Conservation (phyloP, 2,329 filamentous ascomycete species). For the Pseudofabraea citricarpa region DNA sequence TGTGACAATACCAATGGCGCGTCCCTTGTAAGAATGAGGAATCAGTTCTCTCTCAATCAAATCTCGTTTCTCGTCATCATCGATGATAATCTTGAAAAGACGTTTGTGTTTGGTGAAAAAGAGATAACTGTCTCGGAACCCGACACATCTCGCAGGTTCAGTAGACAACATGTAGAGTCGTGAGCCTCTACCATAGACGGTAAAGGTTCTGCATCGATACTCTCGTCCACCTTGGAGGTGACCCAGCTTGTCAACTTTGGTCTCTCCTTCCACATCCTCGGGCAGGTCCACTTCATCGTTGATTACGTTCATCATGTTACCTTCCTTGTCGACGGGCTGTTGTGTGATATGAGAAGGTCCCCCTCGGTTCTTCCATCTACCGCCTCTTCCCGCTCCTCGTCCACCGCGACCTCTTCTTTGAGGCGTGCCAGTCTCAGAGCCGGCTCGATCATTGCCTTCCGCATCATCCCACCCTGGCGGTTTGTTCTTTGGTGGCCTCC, state of each 20-base stretch:
- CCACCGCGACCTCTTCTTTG: conserved; percentile 59
- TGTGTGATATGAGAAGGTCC: conserved; percentile 72
- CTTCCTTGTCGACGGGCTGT: conserved; percentile 88
- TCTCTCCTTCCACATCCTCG: conserved; percentile 82
- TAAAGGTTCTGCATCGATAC: conserved; percentile 94
- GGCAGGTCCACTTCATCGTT: conserved; percentile 89
- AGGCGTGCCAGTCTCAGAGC: conserved; percentile 41
- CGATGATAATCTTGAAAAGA: conserved; percentile 96
- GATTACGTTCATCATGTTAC: conserved; percentile 83
- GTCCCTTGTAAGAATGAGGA: conserved; percentile 96
- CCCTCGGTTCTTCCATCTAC: conserved; percentile 62
- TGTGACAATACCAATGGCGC: conserved; percentile 93
- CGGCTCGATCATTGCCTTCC: conserved; percentile 36
- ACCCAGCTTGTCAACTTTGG: conserved; percentile 88
- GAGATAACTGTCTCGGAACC: conserved; percentile 95
- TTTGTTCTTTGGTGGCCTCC: conserved; percentile 79
- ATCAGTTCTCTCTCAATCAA: conserved; percentile 95
- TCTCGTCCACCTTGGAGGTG: conserved; percentile 79
- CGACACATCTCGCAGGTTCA: conserved; percentile 91
- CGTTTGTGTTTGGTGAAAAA: conserved; percentile 98
- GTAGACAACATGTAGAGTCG: conserved; percentile 98
- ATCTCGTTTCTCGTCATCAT: conserved; percentile 94
- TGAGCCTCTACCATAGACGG: conserved; percentile 75
- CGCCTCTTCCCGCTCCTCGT: conserved; percentile 47
- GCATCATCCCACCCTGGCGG: conserved; percentile 70